These are phyloP conservation scores for Coniochaeta sp. DNA, from an alignment of 2,329 filamentous ascomycete species.

Conservation along the genomic window DNA sequence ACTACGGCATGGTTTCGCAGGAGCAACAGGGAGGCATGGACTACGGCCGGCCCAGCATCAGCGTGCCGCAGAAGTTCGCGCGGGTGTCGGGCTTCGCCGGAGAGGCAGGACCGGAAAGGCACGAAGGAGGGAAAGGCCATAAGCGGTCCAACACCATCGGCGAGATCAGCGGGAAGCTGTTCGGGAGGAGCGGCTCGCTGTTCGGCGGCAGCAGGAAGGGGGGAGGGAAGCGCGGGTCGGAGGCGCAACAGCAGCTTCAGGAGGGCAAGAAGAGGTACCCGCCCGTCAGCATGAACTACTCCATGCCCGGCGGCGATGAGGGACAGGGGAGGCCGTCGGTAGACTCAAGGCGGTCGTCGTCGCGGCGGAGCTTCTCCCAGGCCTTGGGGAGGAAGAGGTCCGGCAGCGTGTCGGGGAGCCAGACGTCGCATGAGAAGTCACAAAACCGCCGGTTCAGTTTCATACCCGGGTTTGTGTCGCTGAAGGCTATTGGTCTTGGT, in stretches of 20 bases:
- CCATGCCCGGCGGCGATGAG: conserved; percentile 52
- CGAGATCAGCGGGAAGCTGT: conserved; percentile 74
- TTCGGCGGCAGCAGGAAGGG: conserved; percentile 55
- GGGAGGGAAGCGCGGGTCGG: conserved; percentile 38
- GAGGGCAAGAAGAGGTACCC: conserved; percentile 72
- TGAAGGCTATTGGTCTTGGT: conserved; percentile 56
- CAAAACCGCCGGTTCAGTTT: conserved; percentile 62
- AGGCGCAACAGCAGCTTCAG: conserved; percentile 30
- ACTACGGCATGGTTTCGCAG: conserved; percentile 68
- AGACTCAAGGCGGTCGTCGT: conserved; percentile 52
- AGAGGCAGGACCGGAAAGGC: conserved; percentile 26
- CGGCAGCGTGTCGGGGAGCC: conserved; percentile 55
- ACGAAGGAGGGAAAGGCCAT: conserved; percentile 40
- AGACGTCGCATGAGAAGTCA: conserved; percentile 45
- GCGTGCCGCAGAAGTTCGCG: conserved; percentile 51
- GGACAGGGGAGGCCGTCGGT: conserved; percentile 50
- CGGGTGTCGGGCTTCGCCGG: conserved; percentile 51
- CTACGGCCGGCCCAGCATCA: conserved; percentile 54
- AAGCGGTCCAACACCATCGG: conserved; percentile 70
- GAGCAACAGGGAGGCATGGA: conserved; percentile 41
- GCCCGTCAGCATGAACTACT: conserved; percentile 81
- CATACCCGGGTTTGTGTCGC: conserved; percentile 56
- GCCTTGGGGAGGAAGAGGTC: conserved; percentile 64
- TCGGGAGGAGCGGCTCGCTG: conserved; percentile 75
- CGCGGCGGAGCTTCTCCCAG: conserved; percentile 61